Evolutionary conservation across 2,329 filamentous ascomycete genomes (phyloP), one percentile per base, ranked within the genome.

Genomic region (Xylaria sp.): DNA sequence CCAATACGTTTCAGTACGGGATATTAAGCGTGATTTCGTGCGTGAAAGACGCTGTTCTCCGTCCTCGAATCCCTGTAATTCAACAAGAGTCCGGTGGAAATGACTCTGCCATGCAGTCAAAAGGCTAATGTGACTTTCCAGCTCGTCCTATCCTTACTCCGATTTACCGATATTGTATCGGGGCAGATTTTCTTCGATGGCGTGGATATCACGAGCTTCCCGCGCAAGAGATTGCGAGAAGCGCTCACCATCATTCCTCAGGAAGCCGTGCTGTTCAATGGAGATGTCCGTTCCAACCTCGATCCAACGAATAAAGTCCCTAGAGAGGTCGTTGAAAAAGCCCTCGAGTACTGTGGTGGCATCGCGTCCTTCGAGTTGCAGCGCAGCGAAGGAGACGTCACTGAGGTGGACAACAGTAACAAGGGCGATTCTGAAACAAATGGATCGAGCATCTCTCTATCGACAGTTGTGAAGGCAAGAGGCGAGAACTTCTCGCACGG

Each of bases 301-400:
- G 87, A 91, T 69, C 84, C 88, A 0, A 84, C 86, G 46, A 78
- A 80, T 39, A 76, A 80, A 39, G 76, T 86, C 34, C 76, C 79
- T 0, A 79, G 82, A 54, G 73, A 74, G 1, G 77, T 80, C 44
- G 77, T 90, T 0, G 76, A 80, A 35, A 81, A 80, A 61, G 86
- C 85, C 0, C 76, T 91, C 3, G 78, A 82, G 35, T 82, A 85
- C 50, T 88, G 87, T 64, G 80, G 83, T 66, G 79, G 86, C 13
- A 79, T 87, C 52, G 81, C 80, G 2, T 81, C 70, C 7, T 72
- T 72, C 61, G 65, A 71, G 44, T 67, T 67, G 59, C 66, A 68
- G 50, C 64, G 67, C 18, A 60, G 68, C 54, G 62, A 54, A 9
- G 64, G 59, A 2, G 18, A 46, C 16, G 49, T 35, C 30, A 64